Conservation (phyloP, 2,329 filamentous ascomycete genomes). For the Pseudocercospora ulei region DNA sequence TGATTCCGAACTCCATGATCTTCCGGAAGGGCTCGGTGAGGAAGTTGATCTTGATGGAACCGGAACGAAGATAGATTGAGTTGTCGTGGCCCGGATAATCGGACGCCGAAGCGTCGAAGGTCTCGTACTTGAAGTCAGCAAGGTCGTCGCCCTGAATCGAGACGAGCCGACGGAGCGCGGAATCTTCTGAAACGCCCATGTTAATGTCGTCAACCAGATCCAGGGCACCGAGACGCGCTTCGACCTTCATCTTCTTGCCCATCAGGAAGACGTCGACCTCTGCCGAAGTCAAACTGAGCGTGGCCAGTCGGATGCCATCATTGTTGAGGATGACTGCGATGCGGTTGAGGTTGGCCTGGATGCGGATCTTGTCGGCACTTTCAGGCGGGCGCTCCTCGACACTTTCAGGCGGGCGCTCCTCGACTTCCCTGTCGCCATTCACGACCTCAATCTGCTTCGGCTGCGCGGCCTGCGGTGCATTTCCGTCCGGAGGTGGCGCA, state of each 20-base stretch:
- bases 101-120: constrained; percentile 66
- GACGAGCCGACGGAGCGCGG: constrained; percentile 72
- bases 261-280: constrained; percentile 83
- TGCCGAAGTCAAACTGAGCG: constrained; percentile 81
- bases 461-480: constrained; percentile 17
- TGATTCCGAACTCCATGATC: constrained; percentile 94
- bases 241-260: constrained; percentile 77
- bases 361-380: constrained; percentile 58
- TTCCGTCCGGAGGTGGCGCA: constrained; percentile 38
- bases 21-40: constrained; percentile 94
- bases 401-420: constrained; percentile 30
- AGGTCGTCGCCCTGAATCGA: constrained; percentile 93
- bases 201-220: constrained; percentile 90
- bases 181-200: constrained; percentile 70
- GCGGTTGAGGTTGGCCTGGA: constrained; percentile 87
- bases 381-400: constrained; percentile 44
- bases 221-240: constrained; percentile 75
- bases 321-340: constrained; percentile 94
- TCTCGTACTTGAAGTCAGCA: constrained; percentile 95
- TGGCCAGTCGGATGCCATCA: constrained; percentile 88
- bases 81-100: constrained; percentile 91
- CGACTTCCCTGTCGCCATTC: constrained; percentile 29
- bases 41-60: constrained; percentile 95
- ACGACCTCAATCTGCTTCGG: constrained; percentile 21
- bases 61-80: constrained; percentile 78